phyloP scores from a whole-genome alignment of 2,329 filamentous ascomycete genomes.

The Arthroderma uncinatum region DNA sequence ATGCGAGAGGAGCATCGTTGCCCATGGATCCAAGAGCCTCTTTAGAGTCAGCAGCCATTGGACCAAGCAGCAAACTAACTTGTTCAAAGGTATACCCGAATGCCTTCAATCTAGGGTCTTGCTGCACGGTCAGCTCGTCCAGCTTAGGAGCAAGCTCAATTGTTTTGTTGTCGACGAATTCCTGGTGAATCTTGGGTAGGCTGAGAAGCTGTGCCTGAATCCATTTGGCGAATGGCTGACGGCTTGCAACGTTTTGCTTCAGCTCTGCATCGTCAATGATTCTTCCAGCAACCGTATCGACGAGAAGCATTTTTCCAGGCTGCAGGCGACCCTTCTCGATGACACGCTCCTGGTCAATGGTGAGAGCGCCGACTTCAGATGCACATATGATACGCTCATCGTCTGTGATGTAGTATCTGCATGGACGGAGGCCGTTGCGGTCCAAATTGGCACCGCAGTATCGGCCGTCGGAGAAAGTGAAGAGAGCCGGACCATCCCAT shows the following conservation, averaged over 20 bases:
- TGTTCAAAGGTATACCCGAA: conserved; percentile 96
- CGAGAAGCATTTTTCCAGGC: conserved; percentile 89
- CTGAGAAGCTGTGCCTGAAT: conserved; percentile 75
- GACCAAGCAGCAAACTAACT: conserved; percentile 78
- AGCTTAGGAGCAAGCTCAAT: conserved; percentile 57
- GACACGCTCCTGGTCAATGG: conserved; percentile 78
- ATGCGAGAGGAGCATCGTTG: conserved; percentile 87
- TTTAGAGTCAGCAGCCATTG: conserved; percentile 96
- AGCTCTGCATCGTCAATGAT: conserved; percentile 92
- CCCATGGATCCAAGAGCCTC: conserved; percentile 96
- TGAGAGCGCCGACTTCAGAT: conserved; percentile 89
- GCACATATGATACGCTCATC: conserved; percentile 96
- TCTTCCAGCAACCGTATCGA: conserved; percentile 79
- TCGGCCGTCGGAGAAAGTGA: conserved; percentile 91
- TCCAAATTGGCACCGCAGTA: conserved; percentile 97
- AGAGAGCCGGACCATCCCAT: conserved; percentile 92
- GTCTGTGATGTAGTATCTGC: conserved; percentile 92
- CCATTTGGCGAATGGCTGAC: conserved; percentile 82
- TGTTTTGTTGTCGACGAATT: conserved; percentile 38
- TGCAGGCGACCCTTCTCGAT: conserved; percentile 89
- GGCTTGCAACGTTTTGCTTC: conserved; percentile 75
- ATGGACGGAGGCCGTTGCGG: conserved; percentile 87
- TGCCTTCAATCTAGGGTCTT: conserved; percentile 70
- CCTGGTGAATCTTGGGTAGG: conserved; percentile 59
- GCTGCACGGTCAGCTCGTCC: conserved; percentile 61